phyloP scores from a whole-genome alignment of 164 flowering plant species.

The Liriodendron chinense region DNA sequence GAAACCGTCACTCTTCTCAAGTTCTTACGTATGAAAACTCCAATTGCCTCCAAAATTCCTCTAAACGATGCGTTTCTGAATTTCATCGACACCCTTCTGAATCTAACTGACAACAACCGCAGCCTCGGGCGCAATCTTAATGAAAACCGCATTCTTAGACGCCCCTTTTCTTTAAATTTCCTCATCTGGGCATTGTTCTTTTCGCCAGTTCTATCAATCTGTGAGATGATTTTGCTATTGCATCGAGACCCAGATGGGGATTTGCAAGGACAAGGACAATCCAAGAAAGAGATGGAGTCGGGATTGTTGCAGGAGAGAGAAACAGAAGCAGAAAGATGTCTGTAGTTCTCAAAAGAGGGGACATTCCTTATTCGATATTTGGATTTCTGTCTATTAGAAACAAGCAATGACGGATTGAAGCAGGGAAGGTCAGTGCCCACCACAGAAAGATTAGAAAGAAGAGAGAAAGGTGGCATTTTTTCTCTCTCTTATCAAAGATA shows the following conservation, averaged over 20 bases:
- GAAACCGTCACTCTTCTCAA: constrained; percentile 42
- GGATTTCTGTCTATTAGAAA: constrained; percentile 11
- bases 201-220: constrained; percentile 24
- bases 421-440: constrained; percentile 20
- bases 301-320: constrained; percentile 20
- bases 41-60: constrained; percentile 43
- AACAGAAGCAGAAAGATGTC: constrained; percentile 14
- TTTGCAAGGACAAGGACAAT: constrained; percentile 22
- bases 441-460: constrained; percentile 32
- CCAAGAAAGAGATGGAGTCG: constrained; percentile 22
- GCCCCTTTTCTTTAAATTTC: constrained; percentile 17
- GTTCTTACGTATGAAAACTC: constrained; percentile 50
- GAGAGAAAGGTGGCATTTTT: constrained; percentile 39
- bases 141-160: constrained; percentile 31
- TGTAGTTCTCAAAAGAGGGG: constrained; percentile 20
- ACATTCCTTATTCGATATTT: constrained; percentile 22
- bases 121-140: constrained; percentile 74
- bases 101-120: constrained; percentile 22
- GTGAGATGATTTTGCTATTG: constrained; percentile 24
- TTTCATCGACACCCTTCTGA: constrained; percentile 34
- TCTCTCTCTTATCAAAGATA: not conserved
- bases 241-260: constrained; percentile 23
- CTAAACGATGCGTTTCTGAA: constrained; percentile 40
- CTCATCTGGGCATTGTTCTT: constrained; percentile 23
- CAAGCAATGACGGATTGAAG: constrained; percentile 18